phyloP scores from a whole-genome alignment of 768 basidiomycete species.

The Kwoniella dendrophila region DNA sequence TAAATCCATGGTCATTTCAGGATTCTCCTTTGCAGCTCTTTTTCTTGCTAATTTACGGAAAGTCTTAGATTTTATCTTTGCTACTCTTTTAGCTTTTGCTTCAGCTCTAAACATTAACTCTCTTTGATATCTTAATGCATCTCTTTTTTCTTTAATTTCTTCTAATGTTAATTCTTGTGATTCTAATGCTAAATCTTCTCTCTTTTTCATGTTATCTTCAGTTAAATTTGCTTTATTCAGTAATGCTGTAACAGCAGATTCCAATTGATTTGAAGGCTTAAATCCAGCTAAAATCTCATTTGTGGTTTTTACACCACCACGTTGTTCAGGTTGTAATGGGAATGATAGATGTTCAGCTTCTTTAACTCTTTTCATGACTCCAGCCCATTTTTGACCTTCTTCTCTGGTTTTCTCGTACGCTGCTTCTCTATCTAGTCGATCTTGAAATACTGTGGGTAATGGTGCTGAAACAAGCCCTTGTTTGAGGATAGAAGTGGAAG shows the following conservation, averaged over 20 bases:
- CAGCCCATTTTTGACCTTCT: conserved; percentile 91
- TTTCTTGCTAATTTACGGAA: conserved; percentile 83
- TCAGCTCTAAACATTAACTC: conserved; percentile 94
- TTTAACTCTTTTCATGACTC: conserved; percentile 85
- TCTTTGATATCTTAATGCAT: conserved; percentile 81
- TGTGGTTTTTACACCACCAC: conserved; percentile 49
- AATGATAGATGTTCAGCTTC: conserved; percentile 64
- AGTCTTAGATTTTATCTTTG: conserved; percentile 94
- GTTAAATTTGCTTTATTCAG: conserved; percentile 78
- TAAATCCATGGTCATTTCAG: conserved; percentile 45
- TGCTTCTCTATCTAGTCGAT: conserved; percentile 86
- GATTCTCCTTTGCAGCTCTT: conserved; percentile 66
- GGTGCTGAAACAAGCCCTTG: conserved; percentile 74
- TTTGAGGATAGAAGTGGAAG: conserved; percentile 62
- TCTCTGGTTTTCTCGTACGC: conserved; percentile 91
- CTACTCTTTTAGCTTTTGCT: conserved; percentile 79
- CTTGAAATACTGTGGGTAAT: conserved; percentile 80
- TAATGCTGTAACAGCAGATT: conserved; percentile 78
- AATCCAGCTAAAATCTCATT: conserved; percentile 60
- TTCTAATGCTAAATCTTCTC: conserved; percentile 71
- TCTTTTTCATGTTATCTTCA: conserved; percentile 74
- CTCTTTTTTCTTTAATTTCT: conserved; percentile 78
- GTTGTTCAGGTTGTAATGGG: conserved; percentile 50
- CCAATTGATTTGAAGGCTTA: conserved; percentile 83
- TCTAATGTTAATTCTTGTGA: conserved; percentile 80